A percentile compares a stretch with the other conserved stretches of the same genome.
Evolutionary conservation across 176 grass and related monocot genomes (phyloP).

Genomic region (Rhipidocladum racemiflorum): DNA sequence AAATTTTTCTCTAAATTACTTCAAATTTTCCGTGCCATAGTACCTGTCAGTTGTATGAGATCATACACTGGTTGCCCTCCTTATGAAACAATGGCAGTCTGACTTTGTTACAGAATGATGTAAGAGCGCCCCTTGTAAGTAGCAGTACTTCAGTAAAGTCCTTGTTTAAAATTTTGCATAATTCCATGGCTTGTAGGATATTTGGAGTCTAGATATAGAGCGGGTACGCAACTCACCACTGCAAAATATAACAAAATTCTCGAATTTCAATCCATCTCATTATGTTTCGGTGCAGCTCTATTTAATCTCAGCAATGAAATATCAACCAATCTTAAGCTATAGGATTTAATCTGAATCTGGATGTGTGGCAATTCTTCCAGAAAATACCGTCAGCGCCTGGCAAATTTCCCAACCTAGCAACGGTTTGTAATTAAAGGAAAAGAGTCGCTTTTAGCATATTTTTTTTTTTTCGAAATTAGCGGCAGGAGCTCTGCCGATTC

Average conservation of each 20-base stretch:
- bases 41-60: background rate
- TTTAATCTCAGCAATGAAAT: background rate
- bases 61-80: background rate
- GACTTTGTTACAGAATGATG: background rate
- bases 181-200: background rate
- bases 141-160: background rate
- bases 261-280: background rate
- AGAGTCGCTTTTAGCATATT: background rate
- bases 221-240: background rate
- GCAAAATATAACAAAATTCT: background rate
- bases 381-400: background rate
- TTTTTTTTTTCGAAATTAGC: too few species aligned
- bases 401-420: background rate
- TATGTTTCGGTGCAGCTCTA: background rate
- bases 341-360: background rate
- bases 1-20: constrained; percentile 4
- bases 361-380: background rate
- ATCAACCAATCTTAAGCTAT: background rate
- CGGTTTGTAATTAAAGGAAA: background rate
- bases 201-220: background rate
- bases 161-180: background rate
- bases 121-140: background rate
- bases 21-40: background rate
- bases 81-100: background rate
- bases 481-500: too few species aligned